Evolutionary conservation across 2,329 filamentous ascomycete species (phyloP).

Genomic region (Alternaria angustiovoidea): DNA sequence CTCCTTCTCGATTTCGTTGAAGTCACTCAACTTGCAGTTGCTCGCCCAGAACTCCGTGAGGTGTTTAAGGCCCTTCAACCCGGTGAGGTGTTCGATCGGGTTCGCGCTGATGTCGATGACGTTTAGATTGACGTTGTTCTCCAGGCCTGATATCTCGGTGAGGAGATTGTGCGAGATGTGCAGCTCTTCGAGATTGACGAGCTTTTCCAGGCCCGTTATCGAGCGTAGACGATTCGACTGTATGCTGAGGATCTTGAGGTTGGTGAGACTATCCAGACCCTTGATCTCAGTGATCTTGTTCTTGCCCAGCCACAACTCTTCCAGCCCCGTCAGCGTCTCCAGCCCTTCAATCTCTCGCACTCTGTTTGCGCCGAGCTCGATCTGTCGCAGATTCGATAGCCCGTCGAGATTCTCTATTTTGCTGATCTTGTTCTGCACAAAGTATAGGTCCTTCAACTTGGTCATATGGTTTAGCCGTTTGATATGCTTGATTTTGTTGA

Average conservation of each 20-base stretch:
- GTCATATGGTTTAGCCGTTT: slow-evolving; percentile 82
- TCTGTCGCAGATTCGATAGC: slow-evolving; percentile 76
- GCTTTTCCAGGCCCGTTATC: slow-evolving; percentile 76
- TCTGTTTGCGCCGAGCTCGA: slow-evolving; percentile 91
- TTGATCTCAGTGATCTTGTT: slow-evolving; percentile 91
- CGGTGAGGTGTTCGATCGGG: slow-evolving; percentile 75
- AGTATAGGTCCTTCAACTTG: slow-evolving; percentile 82
- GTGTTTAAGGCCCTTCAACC: slow-evolving; percentile 71
- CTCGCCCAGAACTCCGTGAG: slow-evolving; percentile 95
- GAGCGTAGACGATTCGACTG: slow-evolving; percentile 91
- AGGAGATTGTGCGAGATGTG: slow-evolving; percentile 97
- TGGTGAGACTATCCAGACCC: slow-evolving; percentile 76
- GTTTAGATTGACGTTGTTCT: slow-evolving; percentile 61
- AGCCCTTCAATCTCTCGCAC: slow-evolving; percentile 90
- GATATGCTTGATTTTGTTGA: slow-evolving; percentile 99
- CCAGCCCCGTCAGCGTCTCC: slow-evolving; percentile 76
- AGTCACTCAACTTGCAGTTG: slow-evolving; percentile 82
- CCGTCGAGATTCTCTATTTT: slow-evolving; percentile 85
- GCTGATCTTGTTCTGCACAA: slow-evolving; percentile 93
- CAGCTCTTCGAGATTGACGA: slow-evolving; percentile 84
- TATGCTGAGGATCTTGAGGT: slow-evolving; percentile 87
- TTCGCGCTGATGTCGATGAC: slow-evolving; percentile 93
- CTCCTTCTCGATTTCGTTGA: slow-evolving; percentile 81
- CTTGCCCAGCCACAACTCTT: slow-evolving; percentile 93
- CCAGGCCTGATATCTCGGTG: slow-evolving; percentile 75